A percentile compares a stretch with the other conserved stretches of the same genome.
Conservation (phyloP, 805 yeast species). For the Geotrichum ghanense region DNA sequence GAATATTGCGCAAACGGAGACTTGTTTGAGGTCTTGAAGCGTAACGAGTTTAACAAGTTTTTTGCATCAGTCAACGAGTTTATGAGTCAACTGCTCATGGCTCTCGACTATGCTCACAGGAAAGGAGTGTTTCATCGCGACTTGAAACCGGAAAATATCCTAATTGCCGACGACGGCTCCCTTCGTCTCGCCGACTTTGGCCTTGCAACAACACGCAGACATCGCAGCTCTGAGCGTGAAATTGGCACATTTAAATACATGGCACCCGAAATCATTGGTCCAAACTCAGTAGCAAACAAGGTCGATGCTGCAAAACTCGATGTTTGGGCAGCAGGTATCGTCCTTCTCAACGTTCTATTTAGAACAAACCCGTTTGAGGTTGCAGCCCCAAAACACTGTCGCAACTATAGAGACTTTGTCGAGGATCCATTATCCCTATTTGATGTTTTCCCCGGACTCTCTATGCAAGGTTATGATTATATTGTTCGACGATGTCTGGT, state of each 20-base stretch:
- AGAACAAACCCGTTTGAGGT: constrained; percentile 89
- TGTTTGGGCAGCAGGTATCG: constrained; percentile 87
- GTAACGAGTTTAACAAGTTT: constrained; percentile 36
- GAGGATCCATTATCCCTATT: constrained; percentile 79
- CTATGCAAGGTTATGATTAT: constrained; percentile 76
- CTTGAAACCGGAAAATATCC: constrained; percentile 59
- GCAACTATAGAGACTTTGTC: constrained; percentile 73
- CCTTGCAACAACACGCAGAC: constrained; percentile 67
- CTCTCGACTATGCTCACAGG: constrained; percentile 63
- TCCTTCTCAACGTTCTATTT: constrained; percentile 68
- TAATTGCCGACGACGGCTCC: constrained; percentile 69
- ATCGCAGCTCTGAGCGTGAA: constrained; percentile 53
- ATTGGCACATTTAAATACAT: constrained; percentile 90
- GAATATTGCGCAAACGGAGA: constrained; percentile 84
- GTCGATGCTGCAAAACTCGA: constrained; percentile 72
- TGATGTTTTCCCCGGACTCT: constrained; percentile 87
- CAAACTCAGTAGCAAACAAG: constrained; percentile 41
- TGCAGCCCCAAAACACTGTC: constrained; percentile 62
- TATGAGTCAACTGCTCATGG: constrained; percentile 53
- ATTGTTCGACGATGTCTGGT: constrained; percentile 60
- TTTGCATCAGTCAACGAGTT: constrained; percentile 31
- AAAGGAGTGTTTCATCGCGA: constrained; percentile 77
- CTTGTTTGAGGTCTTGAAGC: constrained; percentile 75
- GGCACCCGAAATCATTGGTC: constrained; percentile 83
- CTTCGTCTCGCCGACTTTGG: constrained; percentile 89